These are phyloP conservation scores for Casuarina glauca DNA, from an alignment of 306 rosid species.

Conservation along the genomic window DNA sequence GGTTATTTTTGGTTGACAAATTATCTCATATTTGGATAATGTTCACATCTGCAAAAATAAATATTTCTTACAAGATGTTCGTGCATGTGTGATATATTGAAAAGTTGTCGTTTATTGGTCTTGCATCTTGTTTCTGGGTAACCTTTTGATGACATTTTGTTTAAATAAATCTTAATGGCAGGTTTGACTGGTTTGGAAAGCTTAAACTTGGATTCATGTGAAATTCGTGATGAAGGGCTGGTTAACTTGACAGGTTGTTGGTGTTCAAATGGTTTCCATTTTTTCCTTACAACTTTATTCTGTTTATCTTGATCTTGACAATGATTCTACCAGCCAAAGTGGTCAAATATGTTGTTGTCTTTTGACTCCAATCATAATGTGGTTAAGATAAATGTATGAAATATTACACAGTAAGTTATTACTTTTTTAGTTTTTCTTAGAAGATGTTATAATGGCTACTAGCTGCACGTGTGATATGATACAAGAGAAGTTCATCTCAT, in stretches of 20 bases:
- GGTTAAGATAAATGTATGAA: neutral
- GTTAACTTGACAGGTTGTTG: conserved; percentile 79
- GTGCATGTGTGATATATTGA: neutral
- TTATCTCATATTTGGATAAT: neutral
- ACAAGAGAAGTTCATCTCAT: conserved; percentile 12
- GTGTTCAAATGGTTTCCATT: conserved; percentile 17
- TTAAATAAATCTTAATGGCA: conserved; percentile 24
- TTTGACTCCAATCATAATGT: neutral
- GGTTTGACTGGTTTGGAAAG: conserved; percentile 81
- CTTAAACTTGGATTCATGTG: conserved; percentile 89
- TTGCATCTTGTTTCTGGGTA: neutral
- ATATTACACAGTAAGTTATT: neutral
- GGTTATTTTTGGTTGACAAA: neutral
- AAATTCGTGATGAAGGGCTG: conserved; percentile 79
- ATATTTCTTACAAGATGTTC: neutral
- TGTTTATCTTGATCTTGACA: conserved; percentile 11
- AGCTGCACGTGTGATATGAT: conserved; percentile 22
- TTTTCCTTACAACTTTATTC: neutral
- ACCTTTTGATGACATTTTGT: neutral
- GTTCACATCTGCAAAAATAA: neutral
- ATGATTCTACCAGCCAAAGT: neutral
- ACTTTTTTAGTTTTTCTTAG: neutral
- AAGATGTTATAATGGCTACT: conserved; percentile 17
- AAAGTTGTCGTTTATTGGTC: neutral
- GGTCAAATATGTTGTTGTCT: neutral